Evolutionary conservation across 768 basidiomycete genomes (phyloP), one percentile per base, ranked within the genome.

Genomic region (Collybia sordida): DNA sequence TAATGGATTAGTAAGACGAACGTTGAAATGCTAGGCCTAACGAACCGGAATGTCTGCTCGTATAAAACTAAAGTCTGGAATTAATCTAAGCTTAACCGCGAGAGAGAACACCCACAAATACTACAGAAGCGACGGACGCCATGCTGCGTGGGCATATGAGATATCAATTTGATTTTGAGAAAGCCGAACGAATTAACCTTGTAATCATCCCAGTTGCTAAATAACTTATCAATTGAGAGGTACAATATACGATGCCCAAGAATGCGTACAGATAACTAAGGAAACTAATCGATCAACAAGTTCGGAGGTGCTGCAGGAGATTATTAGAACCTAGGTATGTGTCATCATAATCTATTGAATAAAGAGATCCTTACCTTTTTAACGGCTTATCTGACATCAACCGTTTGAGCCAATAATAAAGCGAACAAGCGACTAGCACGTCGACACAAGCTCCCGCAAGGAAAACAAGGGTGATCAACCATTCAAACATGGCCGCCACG

Each of bases 261-360:
- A 6, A 27, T 14, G 53, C 61, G 6, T 45, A 66, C 63, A 58
- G 15, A 66, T 61, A n/a, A 60, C 57, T 56, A 58, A 64, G 22
- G 52, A 47, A 24, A 62, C 40, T 18, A 65, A 35, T 21, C 56
- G 42, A 34, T 64, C 52, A 17, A 65, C 21, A 9, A 62, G 37
- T 19, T 56, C 51, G 2, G 53, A 51, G 8, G 56, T 53, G 11
- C 62, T 65, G 21, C 2, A 31, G 9, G 14, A 31, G 3, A 31
- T 31, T 3, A 14, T 31, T 17, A 31, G 31, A 31, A 4, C 9
- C 6, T n/a, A n/a, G n/a, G n/a, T n/a, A 12, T 14, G 3, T 31
- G 5, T 3, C 9, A 3, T 31, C 9, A 31, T 11, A 11, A 3
- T 31, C 9, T 7, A 11, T 12, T 6, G 14, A 12, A 11, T 15